Conservation (phyloP, 495 filamentous ascomycete genomes). For the Penicillium malachiteum region DNA sequence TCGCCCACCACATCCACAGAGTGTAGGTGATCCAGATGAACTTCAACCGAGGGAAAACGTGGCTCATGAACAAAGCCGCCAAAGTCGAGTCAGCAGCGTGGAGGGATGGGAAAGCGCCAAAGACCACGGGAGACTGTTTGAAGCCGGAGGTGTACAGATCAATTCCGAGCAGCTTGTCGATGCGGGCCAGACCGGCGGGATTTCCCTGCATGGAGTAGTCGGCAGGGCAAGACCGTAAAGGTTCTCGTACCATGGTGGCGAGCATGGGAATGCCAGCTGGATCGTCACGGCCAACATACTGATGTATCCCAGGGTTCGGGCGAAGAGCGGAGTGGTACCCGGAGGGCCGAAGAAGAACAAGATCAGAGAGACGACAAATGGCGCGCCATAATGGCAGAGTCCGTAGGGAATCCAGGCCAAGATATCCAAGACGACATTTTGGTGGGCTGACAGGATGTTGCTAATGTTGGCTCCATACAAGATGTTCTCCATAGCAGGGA, state of each 20-base stretch:
- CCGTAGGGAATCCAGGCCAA: slow-evolving; percentile 95
- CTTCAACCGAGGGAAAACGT: slow-evolving; percentile 78
- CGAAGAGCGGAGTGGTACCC: slow-evolving; percentile 80
- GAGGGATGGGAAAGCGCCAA: slow-evolving; percentile 90
- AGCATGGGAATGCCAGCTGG: slow-evolving; percentile 88
- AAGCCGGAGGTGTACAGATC: slow-evolving; percentile 91
- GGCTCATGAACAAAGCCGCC: slow-evolving; percentile 88
- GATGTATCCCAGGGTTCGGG: slow-evolving; percentile 86
- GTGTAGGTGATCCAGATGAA: slow-evolving; percentile 77
- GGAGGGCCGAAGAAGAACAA: slow-evolving; percentile 89
- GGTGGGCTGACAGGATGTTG: slow-evolving; percentile 90
- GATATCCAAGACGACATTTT: slow-evolving; percentile 74
- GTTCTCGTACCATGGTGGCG: slow-evolving; percentile 94
- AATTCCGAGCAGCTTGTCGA: slow-evolving; percentile 83
- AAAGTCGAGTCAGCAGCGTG: slow-evolving; percentile 84
- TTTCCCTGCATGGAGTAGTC: slow-evolving; percentile 88
- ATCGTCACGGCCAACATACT: slow-evolving; percentile 81
- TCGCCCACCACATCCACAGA: slow-evolving; percentile 97
- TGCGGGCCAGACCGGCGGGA: slow-evolving; percentile 82
- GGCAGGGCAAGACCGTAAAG: slow-evolving; percentile 79
- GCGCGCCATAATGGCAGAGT: slow-evolving; percentile 80
- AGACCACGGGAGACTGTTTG: slow-evolving; percentile 83
- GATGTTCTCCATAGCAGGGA: slow-evolving; percentile 95
- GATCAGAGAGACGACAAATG: slow-evolving; percentile 67
- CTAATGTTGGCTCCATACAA: slow-evolving; percentile 94